phyloP scores from a whole-genome alignment of 345 rosid genomes.

The Theobroma cacao region DNA sequence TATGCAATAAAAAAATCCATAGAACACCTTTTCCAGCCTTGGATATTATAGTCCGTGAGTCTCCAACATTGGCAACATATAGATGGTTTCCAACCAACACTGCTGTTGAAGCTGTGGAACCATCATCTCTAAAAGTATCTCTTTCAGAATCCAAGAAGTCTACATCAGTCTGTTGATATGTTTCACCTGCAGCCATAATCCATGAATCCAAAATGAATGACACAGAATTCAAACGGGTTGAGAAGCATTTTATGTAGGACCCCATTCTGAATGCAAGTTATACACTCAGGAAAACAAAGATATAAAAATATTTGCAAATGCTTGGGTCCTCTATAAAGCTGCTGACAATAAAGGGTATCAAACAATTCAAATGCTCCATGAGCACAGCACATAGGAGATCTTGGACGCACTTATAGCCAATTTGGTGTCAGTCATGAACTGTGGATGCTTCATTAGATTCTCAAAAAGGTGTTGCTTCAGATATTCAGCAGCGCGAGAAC shows the following conservation, averaged over 20 bases:
- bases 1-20: neutral
- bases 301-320: neutral
- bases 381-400: neutral
- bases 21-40: slow-evolving; percentile 82
- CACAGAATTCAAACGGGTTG: neutral
- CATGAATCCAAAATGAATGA: slow-evolving; percentile 10
- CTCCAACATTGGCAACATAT: slow-evolving; percentile 99
- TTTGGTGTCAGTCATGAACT: slow-evolving; percentile 72
- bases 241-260: slow-evolving; percentile 7
- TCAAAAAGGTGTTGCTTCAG: slow-evolving; percentile 90
- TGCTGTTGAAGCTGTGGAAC: slow-evolving; percentile 98
- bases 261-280: neutral
- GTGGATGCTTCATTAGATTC: slow-evolving; percentile 88
- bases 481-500: slow-evolving; percentile 96
- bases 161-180: slow-evolving; percentile 81
- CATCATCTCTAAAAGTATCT: slow-evolving; percentile 85
- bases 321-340: slow-evolving; percentile 23
- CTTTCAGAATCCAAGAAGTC: slow-evolving; percentile 84
- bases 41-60: slow-evolving; percentile 88
- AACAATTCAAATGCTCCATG: slow-evolving; percentile 1
- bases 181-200: slow-evolving; percentile 61
- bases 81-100: slow-evolving; percentile 86
- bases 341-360: slow-evolving; percentile 11
- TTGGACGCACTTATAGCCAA: slow-evolving; percentile 67
- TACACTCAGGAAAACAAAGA: neutral